Evolutionary conservation across 78 protist species (phyloP).

Genomic region (Speleostelium caveatum): DNA sequence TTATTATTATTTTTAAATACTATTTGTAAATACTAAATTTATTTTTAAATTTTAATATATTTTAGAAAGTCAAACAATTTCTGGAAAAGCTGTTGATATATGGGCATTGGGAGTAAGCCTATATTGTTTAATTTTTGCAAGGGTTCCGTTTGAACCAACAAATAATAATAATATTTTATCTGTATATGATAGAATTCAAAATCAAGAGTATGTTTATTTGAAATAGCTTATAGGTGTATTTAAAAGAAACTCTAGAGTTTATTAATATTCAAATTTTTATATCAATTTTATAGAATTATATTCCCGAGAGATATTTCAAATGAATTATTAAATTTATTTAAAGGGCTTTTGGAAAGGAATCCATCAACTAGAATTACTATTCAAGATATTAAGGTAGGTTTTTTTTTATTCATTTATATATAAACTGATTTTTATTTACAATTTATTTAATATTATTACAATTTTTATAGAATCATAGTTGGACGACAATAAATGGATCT

Average conservation of each 20-base stretch:
- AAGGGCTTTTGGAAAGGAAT: slow-evolving; percentile 51
- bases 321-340: slow-evolving; percentile 41
- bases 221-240: too few species aligned
- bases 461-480: slow-evolving; percentile 1
- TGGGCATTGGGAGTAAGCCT: slow-evolving; percentile 80
- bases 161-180: neutral
- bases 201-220: slow-evolving; percentile 12
- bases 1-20: neutral
- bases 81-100: slow-evolving; percentile 73
- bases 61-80: slow-evolving; percentile 10
- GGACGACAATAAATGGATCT: slow-evolving; percentile 46
- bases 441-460: too few species aligned
- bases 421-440: too few species aligned
- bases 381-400: slow-evolving; percentile 1
- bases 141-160: slow-evolving; percentile 29
- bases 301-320: slow-evolving; percentile 63
- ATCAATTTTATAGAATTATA: neutral
- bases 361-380: slow-evolving; percentile 44
- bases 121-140: slow-evolving; percentile 78
- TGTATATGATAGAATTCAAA: slow-evolving; percentile 15
- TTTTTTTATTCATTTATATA: too few species aligned
- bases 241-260: too few species aligned
- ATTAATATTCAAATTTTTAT: neutral
- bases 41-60: neutral
- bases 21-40: neutral